Conservation (phyloP, 164 flowering plant species). For the Euptelea pleiosperma region DNA sequence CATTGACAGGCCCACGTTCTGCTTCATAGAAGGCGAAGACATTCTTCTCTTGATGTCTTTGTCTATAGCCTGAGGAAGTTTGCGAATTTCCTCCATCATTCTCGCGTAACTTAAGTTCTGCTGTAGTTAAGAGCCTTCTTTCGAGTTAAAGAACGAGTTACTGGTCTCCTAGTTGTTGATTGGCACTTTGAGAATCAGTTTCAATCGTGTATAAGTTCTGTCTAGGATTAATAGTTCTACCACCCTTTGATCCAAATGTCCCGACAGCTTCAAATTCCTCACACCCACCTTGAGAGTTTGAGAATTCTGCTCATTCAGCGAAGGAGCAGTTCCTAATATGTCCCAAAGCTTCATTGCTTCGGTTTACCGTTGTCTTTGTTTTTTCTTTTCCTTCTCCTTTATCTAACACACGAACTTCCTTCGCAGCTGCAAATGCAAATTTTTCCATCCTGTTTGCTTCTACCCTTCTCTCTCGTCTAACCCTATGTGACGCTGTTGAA, state of each 20-base stretch:
- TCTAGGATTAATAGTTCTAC: constrained; percentile 16
- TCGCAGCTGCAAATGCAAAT: constrained; percentile 31
- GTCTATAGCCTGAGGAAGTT: constrained; percentile 18
- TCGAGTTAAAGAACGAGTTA: constrained; percentile 53
- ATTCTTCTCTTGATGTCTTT: constrained; percentile 25
- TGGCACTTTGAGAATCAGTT: constrained; percentile 61
- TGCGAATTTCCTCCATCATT: constrained; percentile 4
- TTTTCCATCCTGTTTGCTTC: constrained; percentile 28
- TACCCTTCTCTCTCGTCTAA: constrained; percentile 26
- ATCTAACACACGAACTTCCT: constrained; percentile 24
- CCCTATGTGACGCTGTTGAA: constrained; percentile 19
- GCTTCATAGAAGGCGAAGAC: constrained; percentile 35
- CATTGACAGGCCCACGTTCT: constrained; percentile 27
- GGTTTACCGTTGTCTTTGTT: constrained; percentile 23
- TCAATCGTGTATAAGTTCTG: constrained; percentile 52
- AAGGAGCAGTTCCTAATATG: constrained; percentile 54
- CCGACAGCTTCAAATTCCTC: constrained; percentile 22
- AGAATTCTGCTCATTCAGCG: constrained; percentile 35
- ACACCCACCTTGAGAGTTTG: constrained; percentile 21
- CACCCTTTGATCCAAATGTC: constrained; percentile 12
- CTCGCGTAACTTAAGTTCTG: constrained; percentile 13
- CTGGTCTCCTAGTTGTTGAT: constrained; percentile 37
- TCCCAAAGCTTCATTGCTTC: constrained; percentile 53
- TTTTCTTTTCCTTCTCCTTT: constrained; percentile 25
- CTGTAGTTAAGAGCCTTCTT: constrained; percentile 38